These are phyloP conservation scores for Pestalotiopsis sp. DNA, from an alignment of 2,329 filamentous ascomycete species.

Conservation along the genomic window DNA sequence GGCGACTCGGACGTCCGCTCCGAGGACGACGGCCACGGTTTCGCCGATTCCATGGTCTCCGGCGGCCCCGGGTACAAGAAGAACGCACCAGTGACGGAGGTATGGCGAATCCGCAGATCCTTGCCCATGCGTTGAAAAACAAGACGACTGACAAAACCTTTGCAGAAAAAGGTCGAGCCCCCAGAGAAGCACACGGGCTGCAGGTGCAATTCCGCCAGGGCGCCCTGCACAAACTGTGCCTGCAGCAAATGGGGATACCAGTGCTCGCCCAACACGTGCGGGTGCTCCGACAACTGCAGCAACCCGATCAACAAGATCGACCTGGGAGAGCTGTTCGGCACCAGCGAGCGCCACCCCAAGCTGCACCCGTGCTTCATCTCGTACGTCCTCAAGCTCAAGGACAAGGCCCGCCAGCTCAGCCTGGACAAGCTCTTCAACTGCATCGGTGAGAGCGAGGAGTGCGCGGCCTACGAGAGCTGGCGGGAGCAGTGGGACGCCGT, in stretches of 20 bases:
- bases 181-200: background rate
- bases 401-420: background rate
- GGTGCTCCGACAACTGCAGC: background rate
- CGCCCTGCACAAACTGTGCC: background rate
- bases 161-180: background rate
- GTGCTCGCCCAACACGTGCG: background rate
- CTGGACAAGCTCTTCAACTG: background rate
- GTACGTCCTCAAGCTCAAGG: background rate
- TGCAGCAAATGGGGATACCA: slow-evolving; percentile 1
- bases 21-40: background rate
- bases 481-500: background rate
- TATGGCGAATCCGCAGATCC: background rate
- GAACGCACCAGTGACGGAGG: background rate
- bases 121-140: background rate
- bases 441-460: background rate
- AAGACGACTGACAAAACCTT: background rate
- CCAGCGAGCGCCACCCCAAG: background rate
- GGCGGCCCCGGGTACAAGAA: background rate
- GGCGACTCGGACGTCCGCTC: background rate
- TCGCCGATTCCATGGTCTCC: background rate
- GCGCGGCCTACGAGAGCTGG: background rate
- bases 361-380: background rate
- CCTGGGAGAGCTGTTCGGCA: background rate
- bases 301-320: background rate
- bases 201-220: background rate